Percentiles rank a stretch among this genome's conserved stretches.
phyloP scores from a whole-genome alignment of 2,329 filamentous ascomycete species.

The Trichoderma lentiforme region DNA sequence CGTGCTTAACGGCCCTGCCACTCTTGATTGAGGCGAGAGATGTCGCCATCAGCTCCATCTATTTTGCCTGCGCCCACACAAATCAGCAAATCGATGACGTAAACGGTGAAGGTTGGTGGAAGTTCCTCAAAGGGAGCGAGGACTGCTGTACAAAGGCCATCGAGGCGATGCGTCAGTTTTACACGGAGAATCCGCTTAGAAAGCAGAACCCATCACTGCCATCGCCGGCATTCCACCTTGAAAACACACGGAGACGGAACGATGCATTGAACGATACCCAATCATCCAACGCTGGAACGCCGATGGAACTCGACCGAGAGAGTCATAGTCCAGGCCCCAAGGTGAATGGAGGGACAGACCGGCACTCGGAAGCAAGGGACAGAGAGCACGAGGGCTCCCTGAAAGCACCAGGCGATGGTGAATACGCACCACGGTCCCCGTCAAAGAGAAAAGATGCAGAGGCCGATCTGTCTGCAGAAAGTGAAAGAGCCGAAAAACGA shows the following conservation, averaged over 20 bases:
- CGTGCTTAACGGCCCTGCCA: slow-evolving; percentile 78
- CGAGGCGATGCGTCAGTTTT: slow-evolving; percentile 69
- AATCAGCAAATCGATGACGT: slow-evolving; percentile 73
- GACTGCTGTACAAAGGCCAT: slow-evolving; percentile 69
- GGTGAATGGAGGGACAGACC: slow-evolving; percentile 39
- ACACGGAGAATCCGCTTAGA: slow-evolving; percentile 60
- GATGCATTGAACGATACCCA: slow-evolving; percentile 41
- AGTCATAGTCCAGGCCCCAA: slow-evolving; percentile 47
- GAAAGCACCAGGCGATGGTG: slow-evolving; percentile 31
- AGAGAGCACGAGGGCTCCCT: slow-evolving; percentile 29
- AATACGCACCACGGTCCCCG: slow-evolving; percentile 35
- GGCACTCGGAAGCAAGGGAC: slow-evolving; percentile 28
- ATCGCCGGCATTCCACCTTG: slow-evolving; percentile 55
- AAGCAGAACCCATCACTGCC: slow-evolving; percentile 53
- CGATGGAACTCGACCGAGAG: slow-evolving; percentile 44
- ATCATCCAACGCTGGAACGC: slow-evolving; percentile 50
- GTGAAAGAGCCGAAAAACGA: slow-evolving; percentile 42
- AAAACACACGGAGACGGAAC: slow-evolving; percentile 52
- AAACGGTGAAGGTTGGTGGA: slow-evolving; percentile 83
- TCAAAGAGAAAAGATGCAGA: slow-evolving; percentile 44
- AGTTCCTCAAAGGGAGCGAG: slow-evolving; percentile 67
- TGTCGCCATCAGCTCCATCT: slow-evolving; percentile 81
- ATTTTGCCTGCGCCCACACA: slow-evolving; percentile 77
- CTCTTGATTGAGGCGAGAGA: slow-evolving; percentile 75
- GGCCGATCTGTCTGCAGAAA: slow-evolving; percentile 30